phyloP scores from a whole-genome alignment of 495 filamentous ascomycete species.

The Poronia punctata region DNA sequence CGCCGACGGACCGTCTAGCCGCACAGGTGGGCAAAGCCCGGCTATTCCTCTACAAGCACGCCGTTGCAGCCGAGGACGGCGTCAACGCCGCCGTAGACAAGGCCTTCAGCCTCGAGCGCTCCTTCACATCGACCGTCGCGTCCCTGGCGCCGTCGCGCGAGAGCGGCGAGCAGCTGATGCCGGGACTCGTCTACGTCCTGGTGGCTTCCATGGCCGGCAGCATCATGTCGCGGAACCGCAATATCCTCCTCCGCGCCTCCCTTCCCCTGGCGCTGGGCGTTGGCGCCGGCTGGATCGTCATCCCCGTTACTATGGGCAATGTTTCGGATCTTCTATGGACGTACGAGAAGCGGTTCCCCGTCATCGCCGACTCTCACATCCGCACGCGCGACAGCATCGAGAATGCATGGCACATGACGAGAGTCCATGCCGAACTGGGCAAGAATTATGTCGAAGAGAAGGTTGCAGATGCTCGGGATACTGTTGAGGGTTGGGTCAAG shows the following conservation, averaged over 20 bases:
- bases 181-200: slow-evolving; percentile 80
- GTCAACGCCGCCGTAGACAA: slow-evolving; percentile 70
- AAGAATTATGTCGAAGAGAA: slow-evolving; percentile 70
- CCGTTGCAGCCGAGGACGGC: slow-evolving; percentile 62
- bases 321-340: slow-evolving; percentile 75
- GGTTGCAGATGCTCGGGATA: slow-evolving; percentile 63
- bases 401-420: slow-evolving; percentile 60
- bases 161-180: slow-evolving; percentile 75
- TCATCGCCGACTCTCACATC: slow-evolving; percentile 70
- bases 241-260: slow-evolving; percentile 64
- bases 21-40: slow-evolving; percentile 71
- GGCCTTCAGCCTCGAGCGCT: slow-evolving; percentile 71
- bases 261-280: slow-evolving; percentile 67
- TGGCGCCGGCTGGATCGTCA: slow-evolving; percentile 63
- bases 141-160: slow-evolving; percentile 77
- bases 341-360: slow-evolving; percentile 81
- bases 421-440: slow-evolving; percentile 62
- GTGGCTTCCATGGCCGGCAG: slow-evolving; percentile 88
- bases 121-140: slow-evolving; percentile 78
- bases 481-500: slow-evolving; percentile 79
- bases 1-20: slow-evolving; percentile 86
- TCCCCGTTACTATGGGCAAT: slow-evolving; percentile 79
- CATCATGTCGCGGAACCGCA: slow-evolving; percentile 80
- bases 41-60: slow-evolving; percentile 71
- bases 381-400: slow-evolving; percentile 56